phyloP scores from a whole-genome alignment of 2,329 filamentous ascomycete species.

The Rachicladosporium sp. region DNA sequence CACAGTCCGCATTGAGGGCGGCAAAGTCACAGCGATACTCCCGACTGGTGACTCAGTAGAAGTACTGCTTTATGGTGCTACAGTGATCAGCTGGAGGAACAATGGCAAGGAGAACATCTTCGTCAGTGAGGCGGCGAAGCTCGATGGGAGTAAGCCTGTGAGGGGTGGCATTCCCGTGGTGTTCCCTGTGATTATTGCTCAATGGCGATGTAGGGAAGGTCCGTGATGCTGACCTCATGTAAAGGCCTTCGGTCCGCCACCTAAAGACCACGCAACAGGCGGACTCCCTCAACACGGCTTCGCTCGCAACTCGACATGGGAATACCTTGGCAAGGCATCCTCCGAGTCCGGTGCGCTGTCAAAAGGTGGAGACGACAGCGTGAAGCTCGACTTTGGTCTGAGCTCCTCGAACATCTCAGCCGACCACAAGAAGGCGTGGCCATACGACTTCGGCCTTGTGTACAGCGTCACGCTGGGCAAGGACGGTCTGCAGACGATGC shows the following conservation, averaged over 20 bases:
- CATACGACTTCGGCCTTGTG: conserved; percentile 74
- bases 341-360: conserved; percentile 41
- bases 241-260: conserved; percentile 75
- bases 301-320: conserved; percentile 80
- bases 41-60: conserved; percentile 79
- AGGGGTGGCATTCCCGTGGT: conserved; percentile 85
- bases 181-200: too few relatives aligned
- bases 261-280: conserved; percentile 63
- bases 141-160: conserved; percentile 82
- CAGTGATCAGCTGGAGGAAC: conserved; percentile 87
- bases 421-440: conserved; percentile 62
- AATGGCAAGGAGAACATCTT: conserved; percentile 70
- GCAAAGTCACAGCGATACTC: conserved; percentile 63
- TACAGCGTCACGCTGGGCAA: conserved; percentile 81
- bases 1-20: conserved; percentile 59
- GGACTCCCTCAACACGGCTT: conserved; percentile 88
- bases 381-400: conserved; percentile 94
- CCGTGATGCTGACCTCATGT: conserved; percentile 1
- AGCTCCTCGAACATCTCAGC: conserved; percentile 59
- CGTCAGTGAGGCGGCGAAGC: conserved; percentile 62
- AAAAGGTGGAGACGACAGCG: conserved; percentile 46
- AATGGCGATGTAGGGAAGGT: too few relatives aligned
- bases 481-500: conserved; percentile 62
- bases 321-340: conserved; percentile 83
- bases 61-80: conserved; percentile 78